Evolutionary conservation across 1,284 basidiomycete species (phyloP).

Genomic region (Boletus sp.): DNA sequence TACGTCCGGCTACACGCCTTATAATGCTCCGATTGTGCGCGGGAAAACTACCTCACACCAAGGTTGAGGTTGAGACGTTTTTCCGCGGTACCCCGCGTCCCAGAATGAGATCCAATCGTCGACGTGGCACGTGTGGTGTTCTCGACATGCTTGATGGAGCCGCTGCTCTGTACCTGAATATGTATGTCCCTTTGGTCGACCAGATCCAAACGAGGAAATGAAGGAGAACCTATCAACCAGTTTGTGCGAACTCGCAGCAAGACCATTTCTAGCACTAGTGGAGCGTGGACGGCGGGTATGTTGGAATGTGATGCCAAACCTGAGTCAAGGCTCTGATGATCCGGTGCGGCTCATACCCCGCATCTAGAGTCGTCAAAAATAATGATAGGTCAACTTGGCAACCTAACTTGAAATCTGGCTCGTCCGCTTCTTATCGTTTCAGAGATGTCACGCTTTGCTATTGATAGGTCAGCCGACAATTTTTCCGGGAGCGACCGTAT

Average conservation of each 20-base stretch:
- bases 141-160: background rate
- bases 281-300: background rate
- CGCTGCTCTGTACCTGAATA: conserved; percentile 9
- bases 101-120: background rate
- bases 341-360: background rate
- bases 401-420: background rate
- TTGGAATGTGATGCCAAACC: background rate
- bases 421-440: background rate
- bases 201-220: background rate
- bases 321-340: background rate
- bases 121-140: background rate
- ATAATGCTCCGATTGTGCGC: conserved; percentile 20
- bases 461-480: conserved; percentile 1
- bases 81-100: conserved; percentile 48
- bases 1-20: conserved; percentile 7
- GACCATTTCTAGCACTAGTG: background rate
- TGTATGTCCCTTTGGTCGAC: background rate
- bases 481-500: background rate
- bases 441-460: background rate
- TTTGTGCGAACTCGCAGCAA: background rate
- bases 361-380: background rate
- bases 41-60: conserved; percentile 10
- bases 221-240: too few relatives aligned
- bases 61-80: conserved; percentile 31
- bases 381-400: background rate